Conservation (phyloP, 139 green algal species). For the Bryopsis sp. region DNA sequence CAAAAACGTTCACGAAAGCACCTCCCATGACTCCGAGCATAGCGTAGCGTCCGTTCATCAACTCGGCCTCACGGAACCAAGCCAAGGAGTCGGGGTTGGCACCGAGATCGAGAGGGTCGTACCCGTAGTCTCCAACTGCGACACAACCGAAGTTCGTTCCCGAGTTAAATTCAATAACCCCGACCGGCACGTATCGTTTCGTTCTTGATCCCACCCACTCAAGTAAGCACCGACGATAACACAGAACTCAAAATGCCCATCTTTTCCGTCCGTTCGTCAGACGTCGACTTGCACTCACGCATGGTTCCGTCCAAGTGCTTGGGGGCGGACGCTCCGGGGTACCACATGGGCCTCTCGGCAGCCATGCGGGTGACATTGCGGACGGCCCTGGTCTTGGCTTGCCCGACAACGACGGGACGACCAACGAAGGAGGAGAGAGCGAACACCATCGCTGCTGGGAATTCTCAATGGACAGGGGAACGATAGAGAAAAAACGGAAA, state of each 20-base stretch:
- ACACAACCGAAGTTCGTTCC: neutral
- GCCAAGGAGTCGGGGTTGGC: conserved; percentile 38
- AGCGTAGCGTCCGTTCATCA: conserved; percentile 81
- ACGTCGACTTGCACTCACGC: neutral
- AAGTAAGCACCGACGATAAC: neutral
- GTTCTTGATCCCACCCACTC: neutral
- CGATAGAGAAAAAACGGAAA: too few relatives aligned
- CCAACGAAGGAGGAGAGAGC: too few relatives aligned
- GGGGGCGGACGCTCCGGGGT: conserved; percentile 44
- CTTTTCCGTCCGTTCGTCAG: neutral
- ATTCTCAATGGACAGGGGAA: too few relatives aligned
- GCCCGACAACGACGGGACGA: too few relatives aligned
- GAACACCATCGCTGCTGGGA: too few relatives aligned
- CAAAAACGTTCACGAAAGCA: conserved; percentile 62
- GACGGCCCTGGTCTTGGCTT: too few relatives aligned
- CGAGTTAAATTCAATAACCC: neutral
- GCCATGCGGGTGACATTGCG: conserved; percentile 5
- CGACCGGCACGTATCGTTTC: neutral
- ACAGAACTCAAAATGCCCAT: neutral
- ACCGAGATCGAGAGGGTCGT: conserved; percentile 58
- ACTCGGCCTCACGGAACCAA: conserved; percentile 74
- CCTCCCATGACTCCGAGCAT: conserved; percentile 82
- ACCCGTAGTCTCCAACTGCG: conserved; percentile 36
- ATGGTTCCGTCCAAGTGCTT: conserved; percentile 47
- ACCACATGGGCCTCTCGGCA: conserved; percentile 21